Conservation (phyloP, 805 yeast genomes). For the Pachysolen tannophilus region DNA sequence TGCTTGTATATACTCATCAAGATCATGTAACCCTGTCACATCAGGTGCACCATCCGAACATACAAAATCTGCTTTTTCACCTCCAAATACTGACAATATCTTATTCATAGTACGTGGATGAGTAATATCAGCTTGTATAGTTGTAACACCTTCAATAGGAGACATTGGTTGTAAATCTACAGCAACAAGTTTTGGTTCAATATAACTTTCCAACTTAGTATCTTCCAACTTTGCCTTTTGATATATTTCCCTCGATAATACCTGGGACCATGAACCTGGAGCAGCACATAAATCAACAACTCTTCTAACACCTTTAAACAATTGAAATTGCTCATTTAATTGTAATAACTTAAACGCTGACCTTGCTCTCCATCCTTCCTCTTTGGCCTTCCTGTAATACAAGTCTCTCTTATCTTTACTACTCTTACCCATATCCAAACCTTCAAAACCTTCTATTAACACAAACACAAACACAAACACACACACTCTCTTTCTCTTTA, state of each 20-base stretch:
- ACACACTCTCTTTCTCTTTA: not conserved
- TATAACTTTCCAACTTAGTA: slow-evolving; percentile 21
- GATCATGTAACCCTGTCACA: slow-evolving; percentile 93
- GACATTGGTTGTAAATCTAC: slow-evolving; percentile 98
- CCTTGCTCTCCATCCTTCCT: slow-evolving; percentile 96
- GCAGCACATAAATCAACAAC: slow-evolving; percentile 98
- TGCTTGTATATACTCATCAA: slow-evolving; percentile 95
- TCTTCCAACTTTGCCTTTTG: slow-evolving; percentile 24
- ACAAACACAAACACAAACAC: too few species aligned
- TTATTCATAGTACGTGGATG: slow-evolving; percentile 81
- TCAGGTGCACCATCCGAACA: slow-evolving; percentile 99
- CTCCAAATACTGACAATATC: slow-evolving; percentile 78
- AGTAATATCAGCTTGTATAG: slow-evolving; percentile 94
- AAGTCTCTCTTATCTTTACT: slow-evolving; percentile 92
- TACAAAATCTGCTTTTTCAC: slow-evolving; percentile 90
- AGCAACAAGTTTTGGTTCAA: slow-evolving; percentile 70
- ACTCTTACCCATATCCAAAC: slow-evolving; percentile 83
- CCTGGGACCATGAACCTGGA: slow-evolving; percentile 98
- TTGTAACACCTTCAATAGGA: slow-evolving; percentile 85
- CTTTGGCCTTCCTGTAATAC: slow-evolving; percentile 91
- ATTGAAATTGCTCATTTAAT: slow-evolving; percentile 81
- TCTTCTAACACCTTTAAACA: slow-evolving; percentile 63
- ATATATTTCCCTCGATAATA: slow-evolving; percentile 63
- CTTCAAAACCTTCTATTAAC: too few species aligned
- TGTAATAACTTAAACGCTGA: slow-evolving; percentile 93